phyloP scores from a whole-genome alignment of 352 stramenopile species.

The Phytophthora kernoviae region DNA sequence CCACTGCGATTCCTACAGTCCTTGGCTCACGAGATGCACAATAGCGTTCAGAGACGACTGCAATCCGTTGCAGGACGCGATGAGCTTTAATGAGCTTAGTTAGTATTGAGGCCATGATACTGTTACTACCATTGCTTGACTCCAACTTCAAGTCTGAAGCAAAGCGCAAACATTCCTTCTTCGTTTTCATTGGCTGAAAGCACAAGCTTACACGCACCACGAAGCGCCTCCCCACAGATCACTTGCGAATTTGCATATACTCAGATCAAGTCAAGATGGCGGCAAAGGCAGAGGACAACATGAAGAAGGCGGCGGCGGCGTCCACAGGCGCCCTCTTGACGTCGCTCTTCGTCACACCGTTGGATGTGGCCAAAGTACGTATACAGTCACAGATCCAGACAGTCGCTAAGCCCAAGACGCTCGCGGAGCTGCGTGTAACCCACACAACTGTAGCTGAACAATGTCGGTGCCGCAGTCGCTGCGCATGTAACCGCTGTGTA shows the following conservation, averaged over 20 bases:
- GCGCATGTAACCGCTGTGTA: constrained; percentile 56
- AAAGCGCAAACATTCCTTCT: not conserved
- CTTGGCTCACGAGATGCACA: constrained; percentile 58
- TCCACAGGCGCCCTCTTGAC: constrained; percentile 73
- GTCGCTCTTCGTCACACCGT: constrained; percentile 85
- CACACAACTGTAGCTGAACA: constrained; percentile 33
- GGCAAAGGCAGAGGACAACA: constrained; percentile 36
- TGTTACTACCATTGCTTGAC: not conserved
- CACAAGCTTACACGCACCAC: not conserved
- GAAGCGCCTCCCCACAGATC: not conserved
- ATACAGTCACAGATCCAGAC: constrained; percentile 72
- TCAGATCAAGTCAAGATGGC: constrained; percentile 20
- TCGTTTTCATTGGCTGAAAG: constrained; percentile 37
- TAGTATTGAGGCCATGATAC: constrained; percentile 4
- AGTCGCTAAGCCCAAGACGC: constrained; percentile 10
- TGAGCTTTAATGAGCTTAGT: constrained; percentile 18
- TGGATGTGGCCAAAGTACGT: constrained; percentile 84
- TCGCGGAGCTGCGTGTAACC: constrained; percentile 18
- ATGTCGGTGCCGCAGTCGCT: constrained; percentile 55
- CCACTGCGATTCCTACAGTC: constrained; percentile 52
- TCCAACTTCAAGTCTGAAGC: constrained; percentile 2
- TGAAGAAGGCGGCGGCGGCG: constrained; percentile 76
- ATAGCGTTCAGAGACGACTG: constrained; percentile 34
- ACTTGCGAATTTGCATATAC: constrained; percentile 16
- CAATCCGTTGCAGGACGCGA: constrained; percentile 10